These are phyloP conservation scores for Cymbidium sinense DNA, from an alignment of 106 monocot genomes.

Conservation along the genomic window DNA sequence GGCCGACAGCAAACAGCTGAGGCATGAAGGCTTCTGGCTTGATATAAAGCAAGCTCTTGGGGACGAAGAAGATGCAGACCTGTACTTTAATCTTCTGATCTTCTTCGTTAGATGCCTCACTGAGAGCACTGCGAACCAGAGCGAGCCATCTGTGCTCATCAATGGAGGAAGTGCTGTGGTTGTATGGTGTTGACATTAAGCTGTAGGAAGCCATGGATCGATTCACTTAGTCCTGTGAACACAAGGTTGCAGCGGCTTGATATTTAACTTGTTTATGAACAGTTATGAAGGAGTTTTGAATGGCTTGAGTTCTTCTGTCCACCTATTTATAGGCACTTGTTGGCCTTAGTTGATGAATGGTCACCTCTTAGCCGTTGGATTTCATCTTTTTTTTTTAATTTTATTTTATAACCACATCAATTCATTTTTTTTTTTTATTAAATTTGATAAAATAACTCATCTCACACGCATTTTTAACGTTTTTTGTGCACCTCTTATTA, in stretches of 20 bases:
- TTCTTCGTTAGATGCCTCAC: slow-evolving; percentile 16
- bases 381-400: too few relatives aligned
- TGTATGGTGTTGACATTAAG: background rate
- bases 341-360: too few relatives aligned
- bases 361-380: too few relatives aligned
- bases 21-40: slow-evolving; percentile 46
- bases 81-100: background rate
- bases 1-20: slow-evolving; percentile 61
- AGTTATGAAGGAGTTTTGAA: background rate
- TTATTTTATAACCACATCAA: too few relatives aligned
- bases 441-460: too few relatives aligned
- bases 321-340: too few relatives aligned
- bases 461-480: too few relatives aligned
- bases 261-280: too few relatives aligned
- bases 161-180: background rate
- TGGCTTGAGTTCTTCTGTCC: background rate
- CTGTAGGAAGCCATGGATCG: background rate
- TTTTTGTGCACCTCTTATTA: too few relatives aligned
- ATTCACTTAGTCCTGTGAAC: too few relatives aligned
- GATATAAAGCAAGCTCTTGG: slow-evolving; percentile 15
- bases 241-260: too few relatives aligned
- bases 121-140: background rate
- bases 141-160: background rate
- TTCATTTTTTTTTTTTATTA: too few relatives aligned
- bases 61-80: slow-evolving; percentile 43